Evolutionary conservation across 1,139 yeast species (phyloP), one percentile per base, ranked within the genome.

Genomic region (Pneumocystis canis): DNA sequence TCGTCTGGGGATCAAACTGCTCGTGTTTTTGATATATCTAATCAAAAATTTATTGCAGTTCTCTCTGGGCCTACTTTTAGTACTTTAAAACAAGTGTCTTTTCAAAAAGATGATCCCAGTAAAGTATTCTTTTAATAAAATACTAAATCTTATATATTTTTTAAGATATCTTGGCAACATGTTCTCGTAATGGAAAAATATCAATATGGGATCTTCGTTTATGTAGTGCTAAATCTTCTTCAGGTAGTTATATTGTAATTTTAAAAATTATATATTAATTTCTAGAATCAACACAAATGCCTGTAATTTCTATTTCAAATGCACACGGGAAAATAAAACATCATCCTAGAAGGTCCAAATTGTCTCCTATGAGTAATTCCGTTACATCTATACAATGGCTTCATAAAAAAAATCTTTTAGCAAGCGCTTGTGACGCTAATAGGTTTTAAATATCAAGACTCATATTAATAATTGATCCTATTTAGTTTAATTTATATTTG

Each of bases 121-220:
- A 57, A 35, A 35, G 14, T 57, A 6, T 39, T 20, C 14, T 39
- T 57, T 39, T 35, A 11, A 4, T 25, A 9, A 20, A 9, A 20
- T 25, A 2, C 25, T 57, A 39, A 57, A n/a, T 47, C 54, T 47
- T 11, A 47, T n/a, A n/a, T 47, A 16, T 25, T 47, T 9, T 14
- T 20, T 25, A 14, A 57, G 59, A 57, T 30, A 57, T 57, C 30
- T 39, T 57, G 37, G 59, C 59, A 30, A 57, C 59, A 1, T 57
- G 59, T 57, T 35, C 59, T 30, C 59, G 59, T 25, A 39, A 57
- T 57, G 59, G 59, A 28, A 57, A 57, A 11, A 57, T 57, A 35
- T 39, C 20, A 16, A 35, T 57, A 2, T 57, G 41, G 41, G 59
- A 57, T 57, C 59, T 57, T 57, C 59, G 59, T 11, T 57, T 31